phyloP scores from a whole-genome alignment of 2,329 filamentous ascomycete species.

The Ophiosphaerella korrae region DNA sequence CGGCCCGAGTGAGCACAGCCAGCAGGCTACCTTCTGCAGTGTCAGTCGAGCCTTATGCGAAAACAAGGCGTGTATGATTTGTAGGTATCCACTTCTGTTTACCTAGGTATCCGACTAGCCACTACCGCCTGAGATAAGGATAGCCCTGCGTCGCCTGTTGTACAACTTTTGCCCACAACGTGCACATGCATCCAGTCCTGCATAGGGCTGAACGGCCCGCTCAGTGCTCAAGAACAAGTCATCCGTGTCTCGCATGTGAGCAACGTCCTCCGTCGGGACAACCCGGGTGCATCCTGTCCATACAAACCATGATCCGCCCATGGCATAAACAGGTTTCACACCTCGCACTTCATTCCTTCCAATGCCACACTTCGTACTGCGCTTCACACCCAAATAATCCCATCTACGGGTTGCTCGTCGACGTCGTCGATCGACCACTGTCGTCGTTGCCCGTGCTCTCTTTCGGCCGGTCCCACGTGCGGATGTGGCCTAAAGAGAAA shows the following conservation, averaged over 20 bases:
- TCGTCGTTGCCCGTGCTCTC: slow-evolving; percentile 48
- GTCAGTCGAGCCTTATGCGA: slow-evolving; percentile 6
- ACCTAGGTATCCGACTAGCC: not conserved
- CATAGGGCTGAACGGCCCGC: slow-evolving; percentile 24
- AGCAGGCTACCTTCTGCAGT: not conserved
- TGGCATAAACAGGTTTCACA: too few species aligned
- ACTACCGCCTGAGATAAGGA: too few species aligned
- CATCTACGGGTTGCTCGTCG: slow-evolving; percentile 15
- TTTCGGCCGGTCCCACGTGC: slow-evolving; percentile 73
- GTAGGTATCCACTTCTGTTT: slow-evolving; percentile 1
- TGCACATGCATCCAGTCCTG: slow-evolving; percentile 7
- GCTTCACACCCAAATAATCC: not conserved
- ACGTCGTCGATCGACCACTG: slow-evolving; percentile 31
- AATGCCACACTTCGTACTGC: slow-evolving; percentile 1
- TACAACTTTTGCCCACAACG: not conserved
- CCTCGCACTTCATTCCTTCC: not conserved
- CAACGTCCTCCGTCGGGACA: slow-evolving; percentile 10
- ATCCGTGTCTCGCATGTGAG: slow-evolving; percentile 11
- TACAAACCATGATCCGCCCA: too few species aligned
- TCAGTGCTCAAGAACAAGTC: not conserved
- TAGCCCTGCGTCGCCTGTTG: not conserved
- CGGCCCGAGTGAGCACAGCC: slow-evolving; percentile 1
- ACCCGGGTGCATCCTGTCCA: slow-evolving; percentile 5
- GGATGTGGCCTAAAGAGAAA: slow-evolving; percentile 66
- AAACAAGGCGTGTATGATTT: not conserved